Conservation (phyloP, 345 rosid species). For the Lenwebbia sp. region DNA sequence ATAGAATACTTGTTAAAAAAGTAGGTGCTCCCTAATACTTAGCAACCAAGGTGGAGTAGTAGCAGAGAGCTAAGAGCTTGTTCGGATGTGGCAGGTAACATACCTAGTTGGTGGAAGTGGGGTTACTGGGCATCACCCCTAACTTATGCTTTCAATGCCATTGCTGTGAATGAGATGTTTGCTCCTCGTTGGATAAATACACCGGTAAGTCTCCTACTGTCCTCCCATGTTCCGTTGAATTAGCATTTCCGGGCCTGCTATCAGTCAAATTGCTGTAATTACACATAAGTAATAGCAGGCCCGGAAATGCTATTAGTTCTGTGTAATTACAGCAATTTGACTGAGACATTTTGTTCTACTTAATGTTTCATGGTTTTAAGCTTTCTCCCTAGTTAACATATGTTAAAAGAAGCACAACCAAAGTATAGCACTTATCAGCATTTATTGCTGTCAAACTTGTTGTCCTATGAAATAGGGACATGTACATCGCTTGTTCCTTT, state of each 20-base stretch:
- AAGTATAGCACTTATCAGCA: neutral
- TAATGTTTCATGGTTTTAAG: neutral
- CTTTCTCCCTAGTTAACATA: neutral
- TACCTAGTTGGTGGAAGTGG: conserved; percentile 86
- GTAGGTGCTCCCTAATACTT: neutral
- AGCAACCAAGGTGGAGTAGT: neutral
- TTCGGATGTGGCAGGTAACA: conserved; percentile 25
- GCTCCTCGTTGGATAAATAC: conserved; percentile 71
- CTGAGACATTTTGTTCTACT: neutral
- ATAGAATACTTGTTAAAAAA: neutral
- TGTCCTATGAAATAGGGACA: neutral
- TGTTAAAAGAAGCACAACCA: neutral
- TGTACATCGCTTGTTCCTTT: neutral
- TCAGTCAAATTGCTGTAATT: neutral
- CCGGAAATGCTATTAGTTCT: neutral
- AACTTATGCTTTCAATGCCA: conserved; percentile 56
- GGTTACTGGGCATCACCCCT: conserved; percentile 81
- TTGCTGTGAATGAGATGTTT: conserved; percentile 59
- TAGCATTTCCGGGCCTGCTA: neutral
- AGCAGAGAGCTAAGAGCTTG: neutral
- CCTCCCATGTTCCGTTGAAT: neutral
- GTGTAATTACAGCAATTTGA: neutral
- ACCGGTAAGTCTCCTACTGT: conserved; percentile 5
- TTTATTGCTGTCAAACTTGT: neutral
- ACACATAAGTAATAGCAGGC: neutral